phyloP scores from a whole-genome alignment of 192 early-diverging fungal species.

The Ambispora gerdemannii region DNA sequence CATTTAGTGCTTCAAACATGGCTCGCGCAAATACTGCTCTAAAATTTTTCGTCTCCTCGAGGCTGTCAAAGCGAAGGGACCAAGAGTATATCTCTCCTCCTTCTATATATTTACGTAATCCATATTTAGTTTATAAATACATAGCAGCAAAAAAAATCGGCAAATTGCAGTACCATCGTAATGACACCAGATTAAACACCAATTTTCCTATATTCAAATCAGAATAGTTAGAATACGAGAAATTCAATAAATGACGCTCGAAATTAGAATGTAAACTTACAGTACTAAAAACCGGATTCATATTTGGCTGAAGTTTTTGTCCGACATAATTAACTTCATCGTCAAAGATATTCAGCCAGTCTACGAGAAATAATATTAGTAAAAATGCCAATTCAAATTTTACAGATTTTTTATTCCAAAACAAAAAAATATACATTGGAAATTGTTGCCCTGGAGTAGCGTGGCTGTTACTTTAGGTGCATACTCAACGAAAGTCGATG shows the following conservation, averaged over 20 bases:
- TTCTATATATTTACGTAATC: not conserved
- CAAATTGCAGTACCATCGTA: constrained; percentile 45
- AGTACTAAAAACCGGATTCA: constrained; percentile 74
- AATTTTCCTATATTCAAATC: constrained; percentile 39
- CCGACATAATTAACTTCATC: constrained; percentile 45
- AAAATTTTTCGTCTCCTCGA: constrained; percentile 52
- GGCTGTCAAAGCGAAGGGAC: constrained; percentile 62
- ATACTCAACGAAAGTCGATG: constrained; percentile 54
- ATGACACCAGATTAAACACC: constrained; percentile 82
- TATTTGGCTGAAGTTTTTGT: constrained; percentile 64
- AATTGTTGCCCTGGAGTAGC: constrained; percentile 1
- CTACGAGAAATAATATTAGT: constrained; percentile 31
- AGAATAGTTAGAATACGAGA: too few species aligned
- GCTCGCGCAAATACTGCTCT: constrained; percentile 65
- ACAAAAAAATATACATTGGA: constrained; percentile 19
- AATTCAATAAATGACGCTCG: not conserved
- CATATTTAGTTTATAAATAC: too few species aligned
- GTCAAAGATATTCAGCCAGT: constrained; percentile 56
- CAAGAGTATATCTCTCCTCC: constrained; percentile 64
- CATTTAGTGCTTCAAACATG: constrained; percentile 66
- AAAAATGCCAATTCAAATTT: not conserved
- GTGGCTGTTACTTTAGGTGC: constrained; percentile 28
- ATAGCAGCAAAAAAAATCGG: too few species aligned
- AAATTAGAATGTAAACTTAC: constrained; percentile 26
- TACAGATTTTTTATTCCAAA: not conserved